Evolutionary conservation across 2,329 filamentous ascomycete genomes (phyloP), one percentile per base, ranked within the genome.

Genomic region (Cordyceps cicadae): DNA sequence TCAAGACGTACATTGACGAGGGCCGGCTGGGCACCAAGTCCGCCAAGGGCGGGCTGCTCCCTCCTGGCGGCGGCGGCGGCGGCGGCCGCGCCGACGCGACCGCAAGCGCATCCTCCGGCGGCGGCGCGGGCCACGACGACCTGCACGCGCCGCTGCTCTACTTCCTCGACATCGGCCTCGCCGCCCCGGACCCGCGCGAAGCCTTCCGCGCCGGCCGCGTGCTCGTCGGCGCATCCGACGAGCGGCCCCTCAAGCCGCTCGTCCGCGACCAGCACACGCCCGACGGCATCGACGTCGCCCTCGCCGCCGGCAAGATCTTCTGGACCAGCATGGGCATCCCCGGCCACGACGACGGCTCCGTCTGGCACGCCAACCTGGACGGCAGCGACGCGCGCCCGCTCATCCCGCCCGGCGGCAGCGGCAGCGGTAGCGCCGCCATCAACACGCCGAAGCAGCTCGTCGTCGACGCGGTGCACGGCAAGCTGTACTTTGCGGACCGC

Each of bases 291-390:
- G 73, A 72, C 17, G 67, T 79, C 3, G 72, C 72, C 19, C 54
- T 63, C 1, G 53, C 64, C 0, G 66, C 63, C 0, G 68, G 69
- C 3, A 71, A 73, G 39, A 71, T 82, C 21, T 81, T 78, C 65
- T 81, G 78, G 79, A 80, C 79, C 3, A 74, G 72, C 64, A 82
- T 81, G 79, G 79, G 79, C 0, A 53, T 67, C 2, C 73, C 73
- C 0, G 67, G 67, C 12, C 64, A 68, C 4, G 71, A 72, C 19
- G 74, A 81, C 62, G 79, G 79, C 17, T 69, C 72, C 1, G 68
- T 83, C 5, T 70, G 71, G 63, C 76, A 74, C 1, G 70, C 74
- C n/a, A 74, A 76, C n/a, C 67, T 82, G 1, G 78, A 83, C 56
- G 83, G 84, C 1, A 74, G 64, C 12, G 70, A 81, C 51, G 65